A percentile compares a stretch with the other conserved stretches of the same genome.
Conservation (phyloP, 1,284 basidiomycete species). For the Moesziomyces antarcticus region DNA sequence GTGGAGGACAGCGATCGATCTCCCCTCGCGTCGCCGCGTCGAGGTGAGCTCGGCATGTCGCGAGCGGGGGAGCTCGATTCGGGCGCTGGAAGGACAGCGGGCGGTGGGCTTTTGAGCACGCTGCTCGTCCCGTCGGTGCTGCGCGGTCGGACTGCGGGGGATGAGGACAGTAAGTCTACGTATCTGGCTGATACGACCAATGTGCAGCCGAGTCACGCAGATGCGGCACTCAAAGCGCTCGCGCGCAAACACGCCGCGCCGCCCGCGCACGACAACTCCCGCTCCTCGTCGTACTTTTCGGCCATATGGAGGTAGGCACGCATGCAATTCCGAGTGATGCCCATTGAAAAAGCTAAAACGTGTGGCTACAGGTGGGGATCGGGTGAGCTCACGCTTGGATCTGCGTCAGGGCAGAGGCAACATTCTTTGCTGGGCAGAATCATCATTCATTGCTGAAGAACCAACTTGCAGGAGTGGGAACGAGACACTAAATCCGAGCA, state of each 20-base stretch:
- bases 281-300: constrained; percentile 17
- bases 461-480: too few species aligned
- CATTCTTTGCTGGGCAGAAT: too few species aligned
- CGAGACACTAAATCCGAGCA: not conserved
- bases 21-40: not conserved
- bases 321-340: not conserved
- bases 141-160: not conserved
- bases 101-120: not conserved
- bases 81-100: not conserved
- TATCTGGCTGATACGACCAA: constrained; percentile 8
- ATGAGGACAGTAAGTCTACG: not conserved
- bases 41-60: not conserved
- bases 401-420: too few species aligned
- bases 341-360: too few species aligned
- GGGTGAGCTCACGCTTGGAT: too few species aligned
- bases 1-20: not conserved
- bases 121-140: not conserved
- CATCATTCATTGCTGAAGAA: too few species aligned
- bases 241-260: not conserved
- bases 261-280: not conserved
- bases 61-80: not conserved
- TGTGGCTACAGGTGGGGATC: too few species aligned
- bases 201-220: not conserved
- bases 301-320: constrained; percentile 22
- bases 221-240: not conserved